Evolutionary conservation across 805 yeast species (phyloP).

Genomic region (Yamadazyma nakazawae): DNA sequence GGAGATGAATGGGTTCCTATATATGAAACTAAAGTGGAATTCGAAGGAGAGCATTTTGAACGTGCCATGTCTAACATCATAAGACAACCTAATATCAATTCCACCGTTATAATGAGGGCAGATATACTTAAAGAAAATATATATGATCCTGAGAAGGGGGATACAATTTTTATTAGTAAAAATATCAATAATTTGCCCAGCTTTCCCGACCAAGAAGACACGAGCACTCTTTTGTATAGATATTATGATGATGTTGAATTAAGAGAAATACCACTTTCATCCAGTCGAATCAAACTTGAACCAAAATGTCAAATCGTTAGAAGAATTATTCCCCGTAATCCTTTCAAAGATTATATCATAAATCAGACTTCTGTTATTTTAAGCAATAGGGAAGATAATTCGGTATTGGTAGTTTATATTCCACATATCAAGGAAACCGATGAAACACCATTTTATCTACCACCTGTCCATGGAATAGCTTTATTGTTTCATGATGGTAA

Average conservation of each 20-base stretch:
- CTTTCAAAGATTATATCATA: slow-evolving; percentile 75
- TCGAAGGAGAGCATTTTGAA: slow-evolving; percentile 56
- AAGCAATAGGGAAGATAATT: slow-evolving; percentile 22
- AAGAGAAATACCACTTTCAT: slow-evolving; percentile 26
- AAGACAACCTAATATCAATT: slow-evolving; percentile 83
- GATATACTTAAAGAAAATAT: slow-evolving; percentile 62
- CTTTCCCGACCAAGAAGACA: slow-evolving; percentile 26
- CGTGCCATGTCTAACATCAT: slow-evolving; percentile 78
- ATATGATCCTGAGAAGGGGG: slow-evolving; percentile 36
- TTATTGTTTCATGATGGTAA: slow-evolving; percentile 47
- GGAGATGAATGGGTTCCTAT: slow-evolving; percentile 66
- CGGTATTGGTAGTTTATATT: slow-evolving; percentile 63
- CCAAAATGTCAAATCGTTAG: slow-evolving; percentile 61
- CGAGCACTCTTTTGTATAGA: slow-evolving; percentile 25
- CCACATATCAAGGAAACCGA: slow-evolving; percentile 65
- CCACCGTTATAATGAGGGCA: slow-evolving; percentile 86
- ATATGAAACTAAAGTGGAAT: slow-evolving; percentile 47
- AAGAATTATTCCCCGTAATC: slow-evolving; percentile 87
- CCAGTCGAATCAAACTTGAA: slow-evolving; percentile 19
- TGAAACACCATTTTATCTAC: slow-evolving; percentile 85
- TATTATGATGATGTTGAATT: slow-evolving; percentile 32
- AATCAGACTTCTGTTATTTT: slow-evolving; percentile 76
- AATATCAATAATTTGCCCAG: slow-evolving; percentile 27
- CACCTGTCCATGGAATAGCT: slow-evolving; percentile 77
- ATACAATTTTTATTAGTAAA: slow-evolving; percentile 27